A percentile compares a stretch with the other conserved stretches of the same genome.
Conservation (phyloP, 2,329 filamentous ascomycete genomes). For the Penicillium polonicum region DNA sequence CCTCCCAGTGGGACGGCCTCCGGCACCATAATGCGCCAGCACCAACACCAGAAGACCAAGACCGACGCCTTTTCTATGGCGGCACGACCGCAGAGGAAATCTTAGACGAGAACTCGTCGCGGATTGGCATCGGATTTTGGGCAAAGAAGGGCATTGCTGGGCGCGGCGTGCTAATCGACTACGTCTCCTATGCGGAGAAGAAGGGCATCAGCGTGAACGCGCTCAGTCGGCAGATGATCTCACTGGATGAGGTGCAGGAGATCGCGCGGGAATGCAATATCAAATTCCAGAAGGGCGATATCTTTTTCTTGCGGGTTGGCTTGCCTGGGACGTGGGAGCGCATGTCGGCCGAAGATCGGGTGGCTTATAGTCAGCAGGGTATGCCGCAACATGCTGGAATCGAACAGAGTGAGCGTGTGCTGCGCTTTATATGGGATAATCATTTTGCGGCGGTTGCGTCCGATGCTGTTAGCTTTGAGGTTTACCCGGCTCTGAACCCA, state of each 20-base stretch:
- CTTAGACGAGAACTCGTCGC: slow-evolving; percentile 30
- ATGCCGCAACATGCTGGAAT: slow-evolving; percentile 37
- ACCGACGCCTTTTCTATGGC: slow-evolving; percentile 37
- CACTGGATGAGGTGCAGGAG: slow-evolving; percentile 36
- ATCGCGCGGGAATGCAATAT: slow-evolving; percentile 39
- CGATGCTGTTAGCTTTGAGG: slow-evolving; percentile 60
- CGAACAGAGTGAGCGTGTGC: slow-evolving; percentile 43
- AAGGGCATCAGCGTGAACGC: slow-evolving; percentile 34
- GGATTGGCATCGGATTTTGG: slow-evolving; percentile 42
- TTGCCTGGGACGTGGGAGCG: slow-evolving; percentile 35
- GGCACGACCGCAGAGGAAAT: slow-evolving; percentile 40
- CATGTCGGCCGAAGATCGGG: slow-evolving; percentile 31
- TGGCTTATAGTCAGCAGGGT: slow-evolving; percentile 32
- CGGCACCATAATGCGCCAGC: slow-evolving; percentile 51
- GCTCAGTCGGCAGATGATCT: slow-evolving; percentile 34
- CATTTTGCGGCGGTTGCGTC: slow-evolving; percentile 60
- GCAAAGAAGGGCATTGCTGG: slow-evolving; percentile 41
- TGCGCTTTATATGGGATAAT: slow-evolving; percentile 61
- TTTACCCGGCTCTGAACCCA: slow-evolving; percentile 41
- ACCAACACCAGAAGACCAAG: slow-evolving; percentile 33
- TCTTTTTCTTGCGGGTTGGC: slow-evolving; percentile 42
- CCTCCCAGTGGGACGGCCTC: slow-evolving; percentile 56
- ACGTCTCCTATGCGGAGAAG: slow-evolving; percentile 36
- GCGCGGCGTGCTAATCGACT: slow-evolving; percentile 44
- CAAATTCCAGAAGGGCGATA: slow-evolving; percentile 37